These are phyloP conservation scores for Chrysoporthe austroafricana DNA, from an alignment of 2,329 filamentous ascomycete species.

Conservation along the genomic window DNA sequence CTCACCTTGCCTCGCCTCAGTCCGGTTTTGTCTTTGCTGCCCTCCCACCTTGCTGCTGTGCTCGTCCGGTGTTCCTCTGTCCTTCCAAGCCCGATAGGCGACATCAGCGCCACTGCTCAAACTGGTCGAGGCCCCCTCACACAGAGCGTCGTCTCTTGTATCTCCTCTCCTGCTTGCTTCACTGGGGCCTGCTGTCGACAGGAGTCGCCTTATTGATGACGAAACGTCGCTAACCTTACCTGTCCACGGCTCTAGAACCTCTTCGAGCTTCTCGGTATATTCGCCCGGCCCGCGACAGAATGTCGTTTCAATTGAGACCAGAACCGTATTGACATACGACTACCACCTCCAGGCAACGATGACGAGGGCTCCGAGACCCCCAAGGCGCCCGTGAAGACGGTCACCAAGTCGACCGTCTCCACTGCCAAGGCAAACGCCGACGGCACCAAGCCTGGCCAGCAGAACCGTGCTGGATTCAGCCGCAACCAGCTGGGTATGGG, in stretches of 20 bases:
- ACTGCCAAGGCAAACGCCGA: slow-evolving; percentile 84
- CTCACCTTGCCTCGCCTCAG: background rate
- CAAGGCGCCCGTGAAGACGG: slow-evolving; percentile 80
- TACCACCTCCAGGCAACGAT: slow-evolving; percentile 57
- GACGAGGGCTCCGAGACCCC: slow-evolving; percentile 72
- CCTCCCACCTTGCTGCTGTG: slow-evolving; percentile 4
- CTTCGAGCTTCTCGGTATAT: slow-evolving; percentile 95
- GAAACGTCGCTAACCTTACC: slow-evolving; percentile 18
- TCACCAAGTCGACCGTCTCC: slow-evolving; percentile 80
- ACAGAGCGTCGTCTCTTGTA: background rate
- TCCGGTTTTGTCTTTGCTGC: background rate
- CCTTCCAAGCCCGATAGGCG: background rate
- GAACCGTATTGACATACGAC: slow-evolving; percentile 19
- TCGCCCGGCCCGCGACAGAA: slow-evolving; percentile 28
- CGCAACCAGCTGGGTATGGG: slow-evolving; percentile 88
- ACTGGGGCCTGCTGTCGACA: background rate
- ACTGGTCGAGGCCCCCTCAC: background rate
- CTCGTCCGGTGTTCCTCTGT: background rate
- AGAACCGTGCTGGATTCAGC: slow-evolving; percentile 59
- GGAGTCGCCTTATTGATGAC: slow-evolving; percentile 10
- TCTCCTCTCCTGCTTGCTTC: background rate
- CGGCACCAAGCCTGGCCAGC: slow-evolving; percentile 65
- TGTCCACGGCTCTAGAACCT: slow-evolving; percentile 70
- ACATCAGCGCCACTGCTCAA: background rate
- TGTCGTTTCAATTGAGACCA: slow-evolving; percentile 31